Base-by-base conservation (phyloP, 352 stramenopile genomes). In the Phytophthora syringae region DNA sequence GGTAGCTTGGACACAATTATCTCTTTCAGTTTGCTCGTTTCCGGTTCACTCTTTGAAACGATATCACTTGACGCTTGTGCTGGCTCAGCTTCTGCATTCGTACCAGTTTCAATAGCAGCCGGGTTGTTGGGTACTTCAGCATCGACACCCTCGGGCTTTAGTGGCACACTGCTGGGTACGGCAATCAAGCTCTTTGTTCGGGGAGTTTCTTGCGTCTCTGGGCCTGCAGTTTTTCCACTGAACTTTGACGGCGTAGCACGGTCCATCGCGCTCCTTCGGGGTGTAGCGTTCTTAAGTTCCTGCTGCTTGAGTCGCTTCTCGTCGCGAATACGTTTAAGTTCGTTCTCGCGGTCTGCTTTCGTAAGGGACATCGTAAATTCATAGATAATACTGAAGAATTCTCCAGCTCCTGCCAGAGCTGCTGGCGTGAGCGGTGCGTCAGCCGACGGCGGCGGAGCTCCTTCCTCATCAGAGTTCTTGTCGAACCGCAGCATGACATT, bases 321-420 rank as follows among this genome's bases (percentile, higher is more conserved):
- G 24, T 90, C 82, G 6, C 82, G 80, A 34, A 93, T 70, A 1
- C 84, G 70, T 60, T 88, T 88, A 39, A 90, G 30, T 44, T 93
- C 84, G 30, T 93, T 93, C 58, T 92, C 84, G 2, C 84, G 84
- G 30, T 92, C 84, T 0, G 81, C 82, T 69, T 92, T 93, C 43
- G 59, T 86, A 2, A 93, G 63, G 12, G 81, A 80, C n/a, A 89
- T 77, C n/a, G 77, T 91, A 44, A 93, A 93, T 37, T 93, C 84
- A 57, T 93, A 90, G 44, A 93, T 82, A 1, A 69, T 84, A 32
- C 53, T 79, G 57, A 93, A 91, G 60, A 93, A 92, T 52, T 88
- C 81, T 0, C 76, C 68, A 5, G 83, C 82, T 3, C 79, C 71
- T 7, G 74, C 44, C 43, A 84, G 72, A 10, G 70, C 54, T 12